These are phyloP conservation scores for Phytophthora citricola DNA, from an alignment of 352 stramenopile species.

Conservation along the genomic window DNA sequence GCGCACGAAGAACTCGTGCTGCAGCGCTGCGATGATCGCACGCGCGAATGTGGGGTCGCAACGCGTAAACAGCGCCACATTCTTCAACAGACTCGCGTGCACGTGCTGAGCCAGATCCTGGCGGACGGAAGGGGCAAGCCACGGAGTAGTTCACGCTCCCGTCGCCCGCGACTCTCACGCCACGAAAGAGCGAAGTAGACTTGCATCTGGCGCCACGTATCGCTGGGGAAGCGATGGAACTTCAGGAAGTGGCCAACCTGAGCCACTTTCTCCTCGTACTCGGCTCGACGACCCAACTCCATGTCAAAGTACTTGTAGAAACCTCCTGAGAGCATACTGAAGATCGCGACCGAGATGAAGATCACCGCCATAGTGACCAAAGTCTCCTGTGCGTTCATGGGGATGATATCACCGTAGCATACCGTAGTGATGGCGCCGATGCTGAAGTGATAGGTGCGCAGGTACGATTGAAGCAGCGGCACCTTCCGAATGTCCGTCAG, in stretches of 20 bases:
- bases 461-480: constrained; percentile 45
- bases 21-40: constrained; percentile 65
- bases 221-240: constrained; percentile 64
- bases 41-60: constrained; percentile 69
- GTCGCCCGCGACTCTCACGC: constrained; percentile 72
- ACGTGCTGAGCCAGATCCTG: constrained; percentile 73
- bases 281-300: constrained; percentile 64
- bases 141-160: constrained; percentile 60
- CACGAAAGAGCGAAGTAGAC: constrained; percentile 76
- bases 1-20: constrained; percentile 76
- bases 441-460: constrained; percentile 71
- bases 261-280: constrained; percentile 71
- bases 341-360: constrained; percentile 69
- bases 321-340: constrained; percentile 75
- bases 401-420: constrained; percentile 74
- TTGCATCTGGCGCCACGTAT: constrained; percentile 76
- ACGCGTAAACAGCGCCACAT: constrained; percentile 65
- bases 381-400: constrained; percentile 70
- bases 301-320: constrained; percentile 80
- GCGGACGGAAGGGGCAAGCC: constrained; percentile 58
- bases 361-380: constrained; percentile 62
- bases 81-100: constrained; percentile 61
- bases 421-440: constrained; percentile 82
- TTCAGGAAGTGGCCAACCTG: constrained; percentile 66
- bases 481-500: constrained; percentile 44